Base-by-base conservation (phyloP, 805 yeast genomes). In the Ogataea trehalophila region DNA sequence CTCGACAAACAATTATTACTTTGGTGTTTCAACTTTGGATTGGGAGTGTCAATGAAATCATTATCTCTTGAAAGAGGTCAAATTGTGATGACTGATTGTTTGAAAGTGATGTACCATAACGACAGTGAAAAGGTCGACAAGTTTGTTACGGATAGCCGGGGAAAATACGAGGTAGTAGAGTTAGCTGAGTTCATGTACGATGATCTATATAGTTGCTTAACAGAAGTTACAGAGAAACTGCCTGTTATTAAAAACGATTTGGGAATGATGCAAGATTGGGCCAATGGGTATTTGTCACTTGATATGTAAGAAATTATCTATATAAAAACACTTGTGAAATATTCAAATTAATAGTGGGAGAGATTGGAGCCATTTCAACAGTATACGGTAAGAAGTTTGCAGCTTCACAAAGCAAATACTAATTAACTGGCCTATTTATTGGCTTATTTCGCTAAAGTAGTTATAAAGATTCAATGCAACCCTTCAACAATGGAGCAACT, bases 401-500 rank as follows among this genome's bases (percentile, higher is more conserved):
- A 20, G 4, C 20, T 20, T 3, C 20, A 20, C 4, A 4, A 20
- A 20, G 20, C 20, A 20, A 20, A 20, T 20, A 20, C 20, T 20
- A 20, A 20, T 20, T 20, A 20, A 4, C 20, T 26, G 11, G 6
- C 3, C 9, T 26, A 26, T 26, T 6, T 26, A 26, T 26, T 11
- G 4, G 9, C 9, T 13, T 26, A 26, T 8, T 26, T 26, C 31
- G 9, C 9, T 26, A 11, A 26, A 26, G 11, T 20, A 26, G 9
- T 11, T 34, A 35, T 33, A 15, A 46, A 38, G 23, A 39, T 23
- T 45, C 41, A 11, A 46, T 37, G 42, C 42, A 58, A 13, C 47
- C 38, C 33, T 58, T 55, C 33, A 77, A 46, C 14, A 71, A 60
- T 1, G 97, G 97, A 5, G 87, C 96, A 13, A 90, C 87, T 61